Percentiles rank a stretch among this genome's conserved stretches.
Conservation (phyloP, 257 asterid species). For the Phtheirospermum japonicum region DNA sequence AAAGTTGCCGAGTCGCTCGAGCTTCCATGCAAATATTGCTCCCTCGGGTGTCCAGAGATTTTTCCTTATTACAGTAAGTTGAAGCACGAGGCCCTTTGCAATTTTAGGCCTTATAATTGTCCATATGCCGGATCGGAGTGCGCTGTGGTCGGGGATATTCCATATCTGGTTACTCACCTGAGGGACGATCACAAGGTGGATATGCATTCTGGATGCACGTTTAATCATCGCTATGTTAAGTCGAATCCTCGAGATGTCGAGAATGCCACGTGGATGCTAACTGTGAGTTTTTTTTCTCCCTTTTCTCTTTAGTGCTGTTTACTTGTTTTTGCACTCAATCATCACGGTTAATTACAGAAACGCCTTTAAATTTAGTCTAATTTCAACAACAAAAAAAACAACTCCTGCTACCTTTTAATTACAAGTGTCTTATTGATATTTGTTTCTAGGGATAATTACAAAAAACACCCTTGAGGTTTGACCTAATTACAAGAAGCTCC, state of each 20-base stretch:
- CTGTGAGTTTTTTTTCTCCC: conserved; percentile 37
- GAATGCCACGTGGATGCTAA: conserved; percentile 65
- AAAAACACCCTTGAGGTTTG: neutral
- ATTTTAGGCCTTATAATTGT: conserved; percentile 54
- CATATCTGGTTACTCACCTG: conserved; percentile 41
- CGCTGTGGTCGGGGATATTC: conserved; percentile 47
- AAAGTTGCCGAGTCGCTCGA: conserved; percentile 58
- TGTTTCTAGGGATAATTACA: too few species aligned
- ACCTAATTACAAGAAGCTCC: neutral
- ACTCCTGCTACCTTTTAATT: neutral
- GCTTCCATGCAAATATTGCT: conserved; percentile 48
- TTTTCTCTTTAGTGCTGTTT: neutral
- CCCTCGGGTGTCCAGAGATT: conserved; percentile 49
- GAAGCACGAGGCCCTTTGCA: conserved; percentile 51
- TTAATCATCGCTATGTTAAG: conserved; percentile 59
- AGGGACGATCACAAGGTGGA: conserved; percentile 60
- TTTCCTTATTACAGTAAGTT: conserved; percentile 51
- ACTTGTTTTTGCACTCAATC: too few species aligned
- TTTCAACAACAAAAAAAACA: neutral
- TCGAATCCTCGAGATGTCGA: conserved; percentile 58
- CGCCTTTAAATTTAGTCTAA: neutral
- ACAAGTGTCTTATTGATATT: too few species aligned
- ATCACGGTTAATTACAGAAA: neutral
- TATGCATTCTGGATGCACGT: conserved; percentile 63
- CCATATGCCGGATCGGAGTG: conserved; percentile 65